Evolutionary conservation across 306 rosid genomes (phyloP).

Genomic region (Prunus davidiana): DNA sequence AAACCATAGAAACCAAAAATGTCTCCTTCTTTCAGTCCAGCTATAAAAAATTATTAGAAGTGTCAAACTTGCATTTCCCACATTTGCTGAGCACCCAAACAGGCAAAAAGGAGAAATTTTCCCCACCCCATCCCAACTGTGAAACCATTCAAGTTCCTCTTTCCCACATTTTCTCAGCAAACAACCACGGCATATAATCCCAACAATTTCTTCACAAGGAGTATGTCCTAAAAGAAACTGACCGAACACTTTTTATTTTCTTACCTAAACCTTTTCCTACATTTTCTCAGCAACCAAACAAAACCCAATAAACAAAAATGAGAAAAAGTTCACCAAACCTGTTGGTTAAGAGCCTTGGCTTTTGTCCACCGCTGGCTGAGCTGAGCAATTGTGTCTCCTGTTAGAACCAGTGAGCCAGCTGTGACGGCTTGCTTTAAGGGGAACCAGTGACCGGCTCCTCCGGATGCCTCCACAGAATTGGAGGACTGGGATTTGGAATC

Average conservation of each 20-base stretch:
- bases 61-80: not conserved
- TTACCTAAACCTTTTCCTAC: not conserved
- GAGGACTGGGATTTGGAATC: constrained; percentile 39
- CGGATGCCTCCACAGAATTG: constrained; percentile 39
- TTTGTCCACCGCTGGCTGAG: constrained; percentile 34
- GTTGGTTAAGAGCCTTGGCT: constrained; percentile 17
- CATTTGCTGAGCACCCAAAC: constrained; percentile 11
- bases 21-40: not conserved
- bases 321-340: constrained; percentile 21
- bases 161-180: constrained; percentile 4
- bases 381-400: constrained; percentile 64
- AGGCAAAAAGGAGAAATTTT: not conserved
- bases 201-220: not conserved
- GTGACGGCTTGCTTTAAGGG: constrained; percentile 77
- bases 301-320: not conserved
- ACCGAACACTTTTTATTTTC: no score
- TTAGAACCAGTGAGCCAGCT: constrained; percentile 56
- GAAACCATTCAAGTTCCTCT: not conserved
- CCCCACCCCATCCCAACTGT: not conserved
- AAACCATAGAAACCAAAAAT: not conserved
- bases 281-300: not conserved
- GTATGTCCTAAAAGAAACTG: no score
- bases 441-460: constrained; percentile 48
- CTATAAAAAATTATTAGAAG: not conserved
- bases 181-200: constrained; percentile 8